Conservation (phyloP, 345 rosid species). For the Arabis alpina region DNA sequence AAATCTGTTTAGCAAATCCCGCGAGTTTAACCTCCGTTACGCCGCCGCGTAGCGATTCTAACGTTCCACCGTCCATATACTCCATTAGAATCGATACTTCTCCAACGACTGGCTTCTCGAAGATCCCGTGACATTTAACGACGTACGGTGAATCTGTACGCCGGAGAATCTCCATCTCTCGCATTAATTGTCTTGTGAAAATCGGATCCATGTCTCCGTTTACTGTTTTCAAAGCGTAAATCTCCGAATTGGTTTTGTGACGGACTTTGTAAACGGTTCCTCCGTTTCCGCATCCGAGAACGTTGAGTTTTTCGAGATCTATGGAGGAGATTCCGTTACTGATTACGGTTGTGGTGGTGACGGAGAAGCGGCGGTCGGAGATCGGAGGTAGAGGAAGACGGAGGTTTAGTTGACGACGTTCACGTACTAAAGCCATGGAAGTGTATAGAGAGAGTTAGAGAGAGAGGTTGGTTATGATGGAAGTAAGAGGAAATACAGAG, state of each 20-base stretch:
- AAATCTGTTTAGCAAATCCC: conserved; percentile 61
- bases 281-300: conserved; percentile 86
- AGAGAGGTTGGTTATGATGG: not conserved
- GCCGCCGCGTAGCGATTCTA: conserved; percentile 60
- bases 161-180: conserved; percentile 85
- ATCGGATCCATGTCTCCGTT: conserved; percentile 61
- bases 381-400: conserved; percentile 71
- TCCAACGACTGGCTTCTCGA: conserved; percentile 61
- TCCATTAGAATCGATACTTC: conserved; percentile 79
- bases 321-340: conserved; percentile 35
- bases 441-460: not conserved
- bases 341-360: conserved; percentile 4
- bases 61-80: conserved; percentile 76
- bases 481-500: not conserved
- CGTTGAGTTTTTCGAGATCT: conserved; percentile 71
- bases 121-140: conserved; percentile 62
- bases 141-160: conserved; percentile 70
- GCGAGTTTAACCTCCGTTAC: conserved; percentile 59
- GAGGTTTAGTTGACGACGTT: conserved; percentile 85
- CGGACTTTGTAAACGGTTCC: conserved; percentile 79
- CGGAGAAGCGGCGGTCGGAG: conserved; percentile 32
- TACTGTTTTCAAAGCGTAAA: conserved; percentile 72
- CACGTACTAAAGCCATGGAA: conserved; percentile 68
- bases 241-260: conserved; percentile 58
- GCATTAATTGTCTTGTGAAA: conserved; percentile 61